Base-by-base conservation (phyloP, 2,329 filamentous ascomycete species). In the Talaromyces albobiverticillius region DNA sequence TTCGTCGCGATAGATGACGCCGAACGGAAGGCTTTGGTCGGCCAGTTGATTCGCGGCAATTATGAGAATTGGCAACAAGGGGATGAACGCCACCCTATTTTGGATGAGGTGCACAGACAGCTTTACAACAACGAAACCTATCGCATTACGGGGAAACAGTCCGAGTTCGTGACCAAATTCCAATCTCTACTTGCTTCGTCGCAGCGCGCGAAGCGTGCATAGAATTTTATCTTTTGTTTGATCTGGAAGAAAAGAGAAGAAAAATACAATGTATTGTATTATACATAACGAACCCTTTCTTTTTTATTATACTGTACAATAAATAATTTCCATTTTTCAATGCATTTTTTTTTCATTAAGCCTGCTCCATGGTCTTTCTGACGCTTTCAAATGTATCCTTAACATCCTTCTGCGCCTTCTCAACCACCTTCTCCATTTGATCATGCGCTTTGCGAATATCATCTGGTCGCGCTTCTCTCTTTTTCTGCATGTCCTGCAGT, bases 351-450 rank as follows among this genome's bases (percentile, higher is more conserved):
- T 38, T 3, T 38, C 5, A 18, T 65, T 43, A 69, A 55, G 55
- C 60, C 57, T 69, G 64, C 57, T 74, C 70, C 54, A 75, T 60
- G 1, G 61, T 63, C 63, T 69, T 74, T 59, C 62, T 73, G 23
- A 70, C 72, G 8, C 59, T 64, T 42, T 77, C 75, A 58, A 75
- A 76, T 7, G 76, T 58, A 57, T 73, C 72, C 62, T 74, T 77
- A 45, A 73, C 69, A 51, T 76, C 74, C 58, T 72, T 76, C 54
- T 75, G 73, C 13, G 74, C 76, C 62, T 73, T 76, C 45, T 75
- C 72, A 18, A 71, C 69, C 42, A 74, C 56, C 57, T 75, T 77
- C 60, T 79, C 76, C 76, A 79, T 77, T 57, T 72, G 67, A 56
- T 74, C 72, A 54, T 75, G 69, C 22, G 75, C 74, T 60, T 74